Base-by-base conservation (phyloP, 78 protist genomes). In the Dictyostelium capitatum region DNA sequence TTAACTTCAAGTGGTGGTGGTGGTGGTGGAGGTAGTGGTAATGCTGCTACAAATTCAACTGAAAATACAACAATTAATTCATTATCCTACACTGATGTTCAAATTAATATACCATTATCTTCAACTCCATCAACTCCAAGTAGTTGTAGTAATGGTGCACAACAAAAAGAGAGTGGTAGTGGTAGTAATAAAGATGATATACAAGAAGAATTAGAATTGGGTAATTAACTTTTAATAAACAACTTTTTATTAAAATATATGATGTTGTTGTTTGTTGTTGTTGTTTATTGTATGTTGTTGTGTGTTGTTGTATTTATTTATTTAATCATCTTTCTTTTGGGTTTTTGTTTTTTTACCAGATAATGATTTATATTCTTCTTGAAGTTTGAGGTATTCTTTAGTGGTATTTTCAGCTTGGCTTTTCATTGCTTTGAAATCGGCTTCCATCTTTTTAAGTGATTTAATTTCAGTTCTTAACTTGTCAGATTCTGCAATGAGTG, bases 261-360 rank as follows among this genome's bases (percentile, higher is more conserved):
- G n/a, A 37, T 37, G 43, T 3, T 37, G 43, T 37, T 37, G 43
- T 37, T 37, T 37, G 43, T 37, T 37, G 43, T 37, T 37, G 43
- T 37, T 37, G 43, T 37, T 14, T 51, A 51, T 14, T 51, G 56
- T 51, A 4, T 51, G 56, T 51, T 51, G 43, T 37, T 37, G 43
- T n/a, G 43, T 37, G 43, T 37, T 37, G 43, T 37, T 37, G 43
- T 37, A n/a, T n/a, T n/a, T n/a, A n/a, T n/a, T n/a, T n/a, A n/a
- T n/a, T 87, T 87, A 87, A 77, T 87, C 93, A 64, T 54, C 79
- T 65, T 87, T 87, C 84, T 87, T 87, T 48, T 62, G 67, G 48
- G 11, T 25, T 80, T 74, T 87, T 25, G 83, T 7, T 62, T 87
- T 87, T 59, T 51, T 56, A 59, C 84, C 93, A 20, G 37, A 20